Evolutionary conservation across 2,329 filamentous ascomycete species (phyloP).

Genomic region (Berkeleyomyces basicola): DNA sequence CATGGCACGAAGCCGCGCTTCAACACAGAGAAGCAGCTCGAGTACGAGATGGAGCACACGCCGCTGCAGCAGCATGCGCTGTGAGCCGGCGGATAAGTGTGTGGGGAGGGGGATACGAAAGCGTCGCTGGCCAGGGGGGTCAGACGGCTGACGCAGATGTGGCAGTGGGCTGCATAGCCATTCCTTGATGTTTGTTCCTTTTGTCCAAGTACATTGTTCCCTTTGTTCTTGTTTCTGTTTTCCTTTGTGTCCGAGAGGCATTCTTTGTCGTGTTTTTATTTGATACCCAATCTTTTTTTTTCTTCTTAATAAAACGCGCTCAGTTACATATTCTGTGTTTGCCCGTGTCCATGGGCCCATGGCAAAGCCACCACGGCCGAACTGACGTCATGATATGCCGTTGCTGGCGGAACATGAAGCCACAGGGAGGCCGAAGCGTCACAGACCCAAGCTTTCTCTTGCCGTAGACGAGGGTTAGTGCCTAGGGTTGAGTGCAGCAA

Average conservation of each 20-base stretch:
- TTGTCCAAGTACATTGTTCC: background rate
- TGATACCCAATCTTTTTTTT: background rate
- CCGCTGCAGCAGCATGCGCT: conserved; percentile 7
- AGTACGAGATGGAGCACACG: conserved; percentile 18
- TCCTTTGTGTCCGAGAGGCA: background rate
- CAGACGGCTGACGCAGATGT: background rate
- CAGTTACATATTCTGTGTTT: background rate
- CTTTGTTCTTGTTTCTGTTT: background rate
- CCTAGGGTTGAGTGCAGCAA: background rate
- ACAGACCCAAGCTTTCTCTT: background rate
- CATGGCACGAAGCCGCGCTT: conserved; percentile 23
- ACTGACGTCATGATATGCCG: background rate
- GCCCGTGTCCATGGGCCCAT: background rate
- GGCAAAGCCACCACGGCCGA: background rate
- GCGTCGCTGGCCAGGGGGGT: too few relatives aligned
- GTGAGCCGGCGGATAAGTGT: background rate
- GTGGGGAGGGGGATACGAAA: background rate
- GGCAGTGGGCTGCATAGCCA: background rate
- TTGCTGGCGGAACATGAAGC: background rate
- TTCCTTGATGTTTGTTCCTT: background rate
- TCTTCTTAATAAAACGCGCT: background rate
- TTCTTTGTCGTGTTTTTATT: background rate
- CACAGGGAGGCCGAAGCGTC: background rate
- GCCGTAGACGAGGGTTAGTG: background rate
- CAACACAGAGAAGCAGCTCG: conserved; percentile 6